Conservation (phyloP, 2,329 filamentous ascomycete genomes). For the Tolypocladium pustulatum region DNA sequence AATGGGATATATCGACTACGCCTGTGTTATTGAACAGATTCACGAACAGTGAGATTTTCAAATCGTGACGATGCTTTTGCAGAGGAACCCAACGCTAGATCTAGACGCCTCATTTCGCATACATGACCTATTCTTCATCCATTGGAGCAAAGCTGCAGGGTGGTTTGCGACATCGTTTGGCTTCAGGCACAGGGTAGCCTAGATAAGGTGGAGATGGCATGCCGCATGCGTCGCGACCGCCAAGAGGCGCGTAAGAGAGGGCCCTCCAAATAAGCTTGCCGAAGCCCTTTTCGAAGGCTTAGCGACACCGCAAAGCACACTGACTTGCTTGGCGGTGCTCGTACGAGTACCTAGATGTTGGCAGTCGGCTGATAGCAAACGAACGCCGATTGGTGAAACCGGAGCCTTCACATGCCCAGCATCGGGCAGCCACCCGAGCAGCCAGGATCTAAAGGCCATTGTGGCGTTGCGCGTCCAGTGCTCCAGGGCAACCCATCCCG, state of each 20-base stretch:
- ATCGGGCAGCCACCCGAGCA: no score
- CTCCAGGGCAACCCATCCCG: no score
- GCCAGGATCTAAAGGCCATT: no score
- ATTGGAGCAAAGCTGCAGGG: neutral
- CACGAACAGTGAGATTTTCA: no score
- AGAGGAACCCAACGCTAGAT: neutral
- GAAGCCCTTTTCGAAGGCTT: neutral
- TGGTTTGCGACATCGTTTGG: neutral
- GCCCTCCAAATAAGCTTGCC: neutral
- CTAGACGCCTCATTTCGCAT: neutral
- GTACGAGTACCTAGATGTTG: no score
- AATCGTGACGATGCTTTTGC: neutral
- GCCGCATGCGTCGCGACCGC: neutral
- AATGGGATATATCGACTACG: neutral
- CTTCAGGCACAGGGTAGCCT: neutral
- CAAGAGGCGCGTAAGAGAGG: neutral
- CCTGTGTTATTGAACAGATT: neutral
- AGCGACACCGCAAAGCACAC: neutral
- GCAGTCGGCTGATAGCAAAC: no score
- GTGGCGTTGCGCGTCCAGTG: no score
- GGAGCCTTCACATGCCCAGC: neutral
- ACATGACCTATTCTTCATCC: no score
- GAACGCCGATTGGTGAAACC: neutral
- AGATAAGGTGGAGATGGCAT: neutral
- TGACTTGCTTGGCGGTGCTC: neutral